Base-by-base conservation (phyloP, 257 asterid genomes). In the Schizonepeta tenuifolia region DNA sequence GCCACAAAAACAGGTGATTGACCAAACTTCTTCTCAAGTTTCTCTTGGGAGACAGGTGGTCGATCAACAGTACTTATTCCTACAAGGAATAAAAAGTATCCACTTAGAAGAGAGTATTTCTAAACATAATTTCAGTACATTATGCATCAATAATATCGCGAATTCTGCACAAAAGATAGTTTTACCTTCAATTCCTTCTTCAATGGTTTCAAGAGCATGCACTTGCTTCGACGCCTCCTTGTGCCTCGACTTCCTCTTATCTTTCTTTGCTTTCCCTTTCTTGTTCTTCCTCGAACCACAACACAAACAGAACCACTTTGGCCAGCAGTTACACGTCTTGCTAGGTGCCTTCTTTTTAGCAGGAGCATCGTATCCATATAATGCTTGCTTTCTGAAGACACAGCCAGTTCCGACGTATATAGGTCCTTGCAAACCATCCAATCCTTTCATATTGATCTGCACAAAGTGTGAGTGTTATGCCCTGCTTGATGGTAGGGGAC, bases 351-450 rank as follows among this genome's bases (percentile, higher is more conserved):
- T 93, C 88, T 89, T 88, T 77, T 85, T 84, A 31, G 79, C 38
- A 12, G 98, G 98, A 58, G 97, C 96, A 75, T 88, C 96, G 53
- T 33, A 81, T 68, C 97, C 97, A 56, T 93, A 91, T 41, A 93
- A 84, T 14, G 98, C 98, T 67, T 89, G 93, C 86, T 96, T 83
- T 82, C 97, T 82, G 74, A 93, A 93, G 24, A 93, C 97, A 79
- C 98, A 88, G 12, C 98, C 98, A 0, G 98, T 93, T 67, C 97
- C 98, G 3, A 90, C 98, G 57, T 90, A 93, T 71, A 93, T 91
- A 44, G 98, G 98, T 36, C 98, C 98, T 89, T 93, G 98, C 75
- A 91, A 69, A 43, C 98, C 98, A 83, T 93, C 98, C 77, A 93
- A 85, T 17, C 97, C 97, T 81, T 93, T 93, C 98, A 93, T 91